A percentile compares a stretch with the other conserved stretches of the same genome.
phyloP scores from a whole-genome alignment of 805 yeast genomes.

The Yarrowia bubula region DNA sequence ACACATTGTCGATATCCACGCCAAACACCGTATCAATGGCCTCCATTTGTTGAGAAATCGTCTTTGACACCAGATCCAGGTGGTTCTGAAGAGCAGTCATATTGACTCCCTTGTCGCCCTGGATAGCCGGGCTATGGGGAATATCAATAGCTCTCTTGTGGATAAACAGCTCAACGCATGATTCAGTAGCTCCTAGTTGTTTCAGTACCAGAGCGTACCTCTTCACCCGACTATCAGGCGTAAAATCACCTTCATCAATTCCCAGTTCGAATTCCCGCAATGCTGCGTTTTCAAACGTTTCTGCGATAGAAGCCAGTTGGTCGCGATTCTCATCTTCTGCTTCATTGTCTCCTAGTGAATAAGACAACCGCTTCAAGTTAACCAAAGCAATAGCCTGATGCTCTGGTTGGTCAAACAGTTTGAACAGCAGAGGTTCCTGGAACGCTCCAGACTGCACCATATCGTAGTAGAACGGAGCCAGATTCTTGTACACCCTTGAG shows the following conservation, averaged over 20 bases:
- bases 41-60: conserved; percentile 43
- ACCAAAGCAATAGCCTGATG: conserved; percentile 50
- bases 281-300: conserved; percentile 69
- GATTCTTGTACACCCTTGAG: conserved; percentile 39
- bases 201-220: conserved; percentile 39
- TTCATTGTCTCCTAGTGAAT: conserved; percentile 38
- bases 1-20: conserved; percentile 44
- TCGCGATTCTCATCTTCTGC: conserved; percentile 41
- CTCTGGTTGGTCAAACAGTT: conserved; percentile 49
- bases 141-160: conserved; percentile 31
- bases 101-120: conserved; percentile 29
- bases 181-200: conserved; percentile 40
- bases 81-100: conserved; percentile 29
- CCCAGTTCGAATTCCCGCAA: conserved; percentile 64
- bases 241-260: conserved; percentile 49
- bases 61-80: conserved; percentile 38
- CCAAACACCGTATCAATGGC: conserved; percentile 49
- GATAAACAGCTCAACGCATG: conserved; percentile 37
- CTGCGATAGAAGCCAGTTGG: conserved; percentile 54
- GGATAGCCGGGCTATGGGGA: neutral
- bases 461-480: conserved; percentile 50
- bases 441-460: conserved; percentile 42
- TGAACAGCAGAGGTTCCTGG: conserved; percentile 48
- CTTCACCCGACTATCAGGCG: conserved; percentile 34
- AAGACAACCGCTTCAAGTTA: conserved; percentile 45